Evolutionary conservation across 441 rosid species (phyloP).

Genomic region (Pelargonium cotyledonis): DNA sequence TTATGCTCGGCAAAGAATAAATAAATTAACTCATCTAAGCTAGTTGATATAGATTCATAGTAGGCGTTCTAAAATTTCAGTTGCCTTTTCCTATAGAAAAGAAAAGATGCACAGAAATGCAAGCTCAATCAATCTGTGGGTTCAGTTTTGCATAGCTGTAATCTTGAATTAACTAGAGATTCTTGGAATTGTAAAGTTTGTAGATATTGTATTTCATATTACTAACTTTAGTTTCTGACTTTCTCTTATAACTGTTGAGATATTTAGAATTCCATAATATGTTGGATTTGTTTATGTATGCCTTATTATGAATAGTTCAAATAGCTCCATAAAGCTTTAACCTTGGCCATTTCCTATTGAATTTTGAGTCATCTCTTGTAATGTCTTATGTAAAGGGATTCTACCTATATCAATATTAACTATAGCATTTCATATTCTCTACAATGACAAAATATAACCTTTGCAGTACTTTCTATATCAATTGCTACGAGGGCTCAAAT

Average conservation of each 20-base stretch:
- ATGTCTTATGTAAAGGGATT: too few relatives aligned
- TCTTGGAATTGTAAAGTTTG: not conserved
- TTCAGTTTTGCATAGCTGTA: not conserved
- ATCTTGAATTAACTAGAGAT: not conserved
- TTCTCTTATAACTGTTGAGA: too few relatives aligned
- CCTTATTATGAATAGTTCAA: too few relatives aligned
- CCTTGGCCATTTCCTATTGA: too few relatives aligned
- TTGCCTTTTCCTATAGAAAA: not conserved
- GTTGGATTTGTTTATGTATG: too few relatives aligned
- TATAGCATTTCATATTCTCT: too few relatives aligned
- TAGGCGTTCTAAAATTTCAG: not conserved
- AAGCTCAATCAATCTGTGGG: not conserved
- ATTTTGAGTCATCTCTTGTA: too few relatives aligned
- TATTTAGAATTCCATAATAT: too few relatives aligned
- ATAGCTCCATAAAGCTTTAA: too few relatives aligned
- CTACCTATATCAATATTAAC: too few relatives aligned
- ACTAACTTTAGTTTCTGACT: not conserved
- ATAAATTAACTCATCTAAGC: too few relatives aligned
- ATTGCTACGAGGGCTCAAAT: slow-evolving; percentile 82
- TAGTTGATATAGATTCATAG: not conserved
- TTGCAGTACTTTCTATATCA: slow-evolving; percentile 92
- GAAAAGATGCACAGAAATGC: not conserved
- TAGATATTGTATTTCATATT: not conserved
- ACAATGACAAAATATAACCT: not conserved
- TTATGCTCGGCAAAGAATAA: too few relatives aligned